Base-by-base conservation (phyloP, 345 rosid genomes). In the Stellera chamaejasme region DNA sequence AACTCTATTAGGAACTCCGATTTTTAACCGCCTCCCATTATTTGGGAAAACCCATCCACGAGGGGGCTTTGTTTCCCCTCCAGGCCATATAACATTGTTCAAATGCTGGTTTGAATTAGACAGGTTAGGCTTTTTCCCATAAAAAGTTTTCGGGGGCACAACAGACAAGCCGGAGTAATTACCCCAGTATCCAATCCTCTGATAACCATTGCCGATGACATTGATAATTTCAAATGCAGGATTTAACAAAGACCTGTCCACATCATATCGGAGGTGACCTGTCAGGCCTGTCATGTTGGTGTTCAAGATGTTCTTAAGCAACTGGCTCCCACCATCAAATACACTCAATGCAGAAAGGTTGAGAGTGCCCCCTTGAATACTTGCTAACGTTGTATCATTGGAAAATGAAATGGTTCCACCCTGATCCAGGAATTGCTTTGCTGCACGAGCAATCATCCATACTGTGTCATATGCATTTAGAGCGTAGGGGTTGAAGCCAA, bases 11-110 rank as follows among this genome's bases (percentile, higher is more conserved):
- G 98, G 98, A 50, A 88, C 75, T 62, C 90, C 98, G 59, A 92
- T 82, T 64, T 79, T 78, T 59, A 92, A 63, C 62, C 72, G 60
- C 68, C 74, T 81, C 55, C 95, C 98, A 51, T 92, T 88, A 67
- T 86, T 66, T 26, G 87, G 95, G 52, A 92, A 84, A 28, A 88
- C 87, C 96, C 98, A 92, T 58, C 98, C 98, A 19, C 98, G 91
- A 47, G 96, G 98, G 15, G 4, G 75, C 28, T 19, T 67, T 26
- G 68, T 64, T 50, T 36, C 50, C 63, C 95, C 93, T 55, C 96
- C 96, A 56, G 98, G 98, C 96, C 98, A 92, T 47, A 77, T 70
- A 74, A 85, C 96, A 68, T 59, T 59, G 49, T 45, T 11, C 49
- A 92, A 56, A 28, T 75, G 76, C 46, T 92, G 96, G 77, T 70